These are phyloP conservation scores for Pythium guiyangense DNA, from an alignment of 352 stramenopile species.

Conservation along the genomic window DNA sequence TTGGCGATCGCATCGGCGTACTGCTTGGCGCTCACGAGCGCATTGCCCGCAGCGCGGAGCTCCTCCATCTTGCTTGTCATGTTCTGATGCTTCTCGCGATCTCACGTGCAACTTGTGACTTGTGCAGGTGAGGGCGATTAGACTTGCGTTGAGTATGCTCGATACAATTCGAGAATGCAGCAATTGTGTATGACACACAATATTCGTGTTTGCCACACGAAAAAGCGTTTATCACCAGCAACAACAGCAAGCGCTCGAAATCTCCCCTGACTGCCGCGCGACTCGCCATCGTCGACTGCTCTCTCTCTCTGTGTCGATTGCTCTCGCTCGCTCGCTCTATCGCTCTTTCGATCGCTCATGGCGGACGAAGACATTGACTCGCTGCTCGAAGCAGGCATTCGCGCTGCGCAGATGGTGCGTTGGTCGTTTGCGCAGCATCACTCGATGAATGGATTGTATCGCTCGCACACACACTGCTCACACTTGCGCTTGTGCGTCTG, in stretches of 20 bases:
- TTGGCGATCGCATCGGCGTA: constrained; percentile 50
- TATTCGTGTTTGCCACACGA: background rate
- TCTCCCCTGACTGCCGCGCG: background rate
- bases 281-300: no score
- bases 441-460: background rate
- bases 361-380: constrained; percentile 81
- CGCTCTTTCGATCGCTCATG: constrained; percentile 13
- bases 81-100: background rate
- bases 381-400: constrained; percentile 73
- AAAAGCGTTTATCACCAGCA: background rate
- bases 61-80: constrained; percentile 38
- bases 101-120: background rate
- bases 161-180: background rate
- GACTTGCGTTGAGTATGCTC: background rate
- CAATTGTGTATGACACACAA: background rate
- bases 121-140: background rate
- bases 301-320: no score
- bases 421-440: constrained; percentile 3
- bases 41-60: constrained; percentile 68
- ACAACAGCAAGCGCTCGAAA: background rate
- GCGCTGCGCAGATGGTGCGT: constrained; percentile 42
- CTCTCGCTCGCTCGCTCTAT: no score
- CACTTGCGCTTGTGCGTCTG: no score
- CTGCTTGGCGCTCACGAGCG: constrained; percentile 71
- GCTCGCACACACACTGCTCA: background rate